Conservation (phyloP, 1,284 basidiomycete genomes). For the Cutaneotrichosporon arboriforme region DNA sequence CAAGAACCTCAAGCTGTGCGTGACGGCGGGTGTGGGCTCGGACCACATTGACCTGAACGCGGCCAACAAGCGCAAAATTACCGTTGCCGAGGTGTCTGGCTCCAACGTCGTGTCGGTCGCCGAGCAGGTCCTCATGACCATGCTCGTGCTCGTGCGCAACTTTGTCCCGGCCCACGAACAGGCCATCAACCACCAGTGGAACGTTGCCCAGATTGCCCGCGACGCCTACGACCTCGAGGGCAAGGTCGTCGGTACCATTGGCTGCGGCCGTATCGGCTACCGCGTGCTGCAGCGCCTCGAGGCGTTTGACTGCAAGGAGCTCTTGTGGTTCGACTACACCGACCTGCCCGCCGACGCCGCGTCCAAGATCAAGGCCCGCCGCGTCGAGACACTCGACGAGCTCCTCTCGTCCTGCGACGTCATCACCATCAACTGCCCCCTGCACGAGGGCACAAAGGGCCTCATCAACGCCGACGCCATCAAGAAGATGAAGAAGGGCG, state of each 20-base stretch:
- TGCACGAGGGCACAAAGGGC: slow-evolving; percentile 79
- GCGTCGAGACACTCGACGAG: slow-evolving; percentile 77
- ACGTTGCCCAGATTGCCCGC: slow-evolving; percentile 72
- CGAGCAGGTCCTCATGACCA: slow-evolving; percentile 65
- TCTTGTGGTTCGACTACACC: slow-evolving; percentile 89
- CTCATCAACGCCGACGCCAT: slow-evolving; percentile 78
- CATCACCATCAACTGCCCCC: slow-evolving; percentile 65
- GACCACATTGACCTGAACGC: slow-evolving; percentile 86
- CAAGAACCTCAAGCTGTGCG: slow-evolving; percentile 83
- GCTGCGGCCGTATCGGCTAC: slow-evolving; percentile 81
- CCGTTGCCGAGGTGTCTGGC: slow-evolving; percentile 77
- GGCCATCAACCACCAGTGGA: slow-evolving; percentile 77
- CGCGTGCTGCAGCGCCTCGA: slow-evolving; percentile 79
- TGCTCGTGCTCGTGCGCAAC: slow-evolving; percentile 77
- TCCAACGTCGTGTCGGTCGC: slow-evolving; percentile 88
- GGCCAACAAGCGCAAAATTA: slow-evolving; percentile 73
- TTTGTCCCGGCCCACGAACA: slow-evolving; percentile 62
- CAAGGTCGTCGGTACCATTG: slow-evolving; percentile 86
- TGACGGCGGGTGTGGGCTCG: slow-evolving; percentile 91
- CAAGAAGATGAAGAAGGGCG: slow-evolving; percentile 79
- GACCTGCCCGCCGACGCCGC: slow-evolving; percentile 70
- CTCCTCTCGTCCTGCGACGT: slow-evolving; percentile 62
- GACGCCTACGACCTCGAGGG: slow-evolving; percentile 82
- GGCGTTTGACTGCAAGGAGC: slow-evolving; percentile 85
- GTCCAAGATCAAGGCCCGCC: slow-evolving; percentile 64